These are phyloP conservation scores for Clohesyomyces aquaticus DNA, from an alignment of 495 filamentous ascomycete genomes.

Conservation along the genomic window DNA sequence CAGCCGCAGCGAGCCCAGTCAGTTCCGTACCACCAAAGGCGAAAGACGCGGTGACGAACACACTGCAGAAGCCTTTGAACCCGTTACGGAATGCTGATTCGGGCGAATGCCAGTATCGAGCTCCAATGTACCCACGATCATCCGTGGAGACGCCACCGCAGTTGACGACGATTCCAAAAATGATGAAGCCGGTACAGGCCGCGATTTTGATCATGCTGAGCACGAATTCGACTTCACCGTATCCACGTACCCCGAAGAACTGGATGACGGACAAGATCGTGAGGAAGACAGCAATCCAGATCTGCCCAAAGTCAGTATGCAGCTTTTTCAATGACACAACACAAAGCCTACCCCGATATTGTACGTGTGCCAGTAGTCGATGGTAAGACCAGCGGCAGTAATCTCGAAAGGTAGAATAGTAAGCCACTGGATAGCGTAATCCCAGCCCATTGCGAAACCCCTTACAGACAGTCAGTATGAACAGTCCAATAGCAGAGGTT, in stretches of 20 bases:
- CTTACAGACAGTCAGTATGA: conserved; percentile 1
- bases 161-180: conserved; percentile 46
- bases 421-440: conserved; percentile 54
- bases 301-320: conserved; percentile 17
- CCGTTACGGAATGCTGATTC: conserved; percentile 46
- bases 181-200: conserved; percentile 54
- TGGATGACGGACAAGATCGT: conserved; percentile 51
- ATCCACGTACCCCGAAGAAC: conserved; percentile 56
- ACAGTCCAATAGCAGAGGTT: neutral
- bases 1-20: conserved; percentile 54
- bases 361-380: conserved; percentile 60
- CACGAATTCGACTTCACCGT: conserved; percentile 59
- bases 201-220: conserved; percentile 56
- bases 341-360: conserved; percentile 47
- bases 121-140: conserved; percentile 42
- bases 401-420: conserved; percentile 56
- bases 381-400: conserved; percentile 60
- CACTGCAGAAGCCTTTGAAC: conserved; percentile 70
- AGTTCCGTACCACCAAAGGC: conserved; percentile 67
- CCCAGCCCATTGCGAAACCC: conserved; percentile 59
- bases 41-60: conserved; percentile 72
- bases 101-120: conserved; percentile 33
- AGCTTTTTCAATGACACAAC: neutral
- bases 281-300: conserved; percentile 55
- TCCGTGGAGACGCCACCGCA: conserved; percentile 45